A percentile compares a stretch with the other conserved stretches of the same genome.
These are phyloP conservation scores for Cicer arietinum DNA, from an alignment of 306 rosid genomes.

Conservation along the genomic window DNA sequence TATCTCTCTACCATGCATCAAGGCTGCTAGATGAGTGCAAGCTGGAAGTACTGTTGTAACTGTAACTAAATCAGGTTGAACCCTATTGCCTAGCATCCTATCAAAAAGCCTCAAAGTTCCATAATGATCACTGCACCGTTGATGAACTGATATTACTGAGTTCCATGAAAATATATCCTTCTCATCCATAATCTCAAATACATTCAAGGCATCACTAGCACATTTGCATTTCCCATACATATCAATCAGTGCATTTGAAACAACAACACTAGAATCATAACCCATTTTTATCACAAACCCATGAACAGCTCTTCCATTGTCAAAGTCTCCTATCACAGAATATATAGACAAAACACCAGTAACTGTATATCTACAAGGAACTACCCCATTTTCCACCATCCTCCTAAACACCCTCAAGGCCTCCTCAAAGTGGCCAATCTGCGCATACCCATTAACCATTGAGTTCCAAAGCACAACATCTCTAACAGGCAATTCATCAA, in stretches of 20 bases:
- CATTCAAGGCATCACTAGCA: conserved; percentile 54
- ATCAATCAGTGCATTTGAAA: conserved; percentile 79
- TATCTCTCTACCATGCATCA: conserved; percentile 77
- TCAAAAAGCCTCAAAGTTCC: conserved; percentile 67
- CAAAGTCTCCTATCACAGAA: conserved; percentile 56
- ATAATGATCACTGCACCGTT: conserved; percentile 62
- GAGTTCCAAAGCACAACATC: conserved; percentile 92
- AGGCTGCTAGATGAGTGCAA: conserved; percentile 78
- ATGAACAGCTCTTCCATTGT: conserved; percentile 70
- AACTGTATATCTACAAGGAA: conserved; percentile 64
- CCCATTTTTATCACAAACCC: conserved; percentile 70
- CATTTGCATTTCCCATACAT: conserved; percentile 89
- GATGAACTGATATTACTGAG: conserved; percentile 72
- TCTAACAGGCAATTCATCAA: conserved; percentile 67
- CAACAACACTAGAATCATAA: conserved; percentile 63
- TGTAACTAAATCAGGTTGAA: conserved; percentile 79
- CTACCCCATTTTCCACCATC: conserved; percentile 61
- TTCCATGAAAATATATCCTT: conserved; percentile 89
- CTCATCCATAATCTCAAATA: conserved; percentile 72
- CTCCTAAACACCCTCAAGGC: conserved; percentile 68
- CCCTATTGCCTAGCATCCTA: conserved; percentile 60
- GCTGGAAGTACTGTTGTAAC: conserved; percentile 71
- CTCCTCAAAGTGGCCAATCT: conserved; percentile 68
- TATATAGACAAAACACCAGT: conserved; percentile 77
- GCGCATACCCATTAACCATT: conserved; percentile 75